A percentile compares a stretch with the other conserved stretches of the same genome.
phyloP scores from a whole-genome alignment of 495 filamentous ascomycete genomes.

The Copromyces sp. region DNA sequence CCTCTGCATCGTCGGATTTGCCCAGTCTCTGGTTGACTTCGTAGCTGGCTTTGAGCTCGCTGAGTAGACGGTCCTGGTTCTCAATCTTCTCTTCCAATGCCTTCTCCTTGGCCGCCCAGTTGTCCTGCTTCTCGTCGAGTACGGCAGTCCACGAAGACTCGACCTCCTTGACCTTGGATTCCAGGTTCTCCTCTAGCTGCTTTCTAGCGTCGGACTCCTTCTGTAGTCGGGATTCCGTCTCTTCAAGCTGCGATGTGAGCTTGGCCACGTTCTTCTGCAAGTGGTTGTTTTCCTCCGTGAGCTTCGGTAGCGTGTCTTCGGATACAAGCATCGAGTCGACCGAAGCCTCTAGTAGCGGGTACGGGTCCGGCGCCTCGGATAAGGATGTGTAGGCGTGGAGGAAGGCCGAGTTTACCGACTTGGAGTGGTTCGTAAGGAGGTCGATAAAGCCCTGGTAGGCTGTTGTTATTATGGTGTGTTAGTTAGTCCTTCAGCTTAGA shows the following conservation, averaged over 20 bases:
- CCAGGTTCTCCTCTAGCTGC: conserved; percentile 64
- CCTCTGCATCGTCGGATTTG: conserved; percentile 52
- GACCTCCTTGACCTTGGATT: conserved; percentile 70
- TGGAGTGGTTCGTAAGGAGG: conserved; percentile 85
- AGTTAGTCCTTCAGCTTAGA: conserved; percentile 6
- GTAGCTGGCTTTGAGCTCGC: conserved; percentile 92
- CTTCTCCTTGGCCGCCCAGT: conserved; percentile 93
- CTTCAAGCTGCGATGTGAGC: conserved; percentile 87
- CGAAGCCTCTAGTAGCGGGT: conserved; percentile 90
- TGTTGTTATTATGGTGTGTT: conserved; percentile 21
- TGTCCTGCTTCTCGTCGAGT: conserved; percentile 87
- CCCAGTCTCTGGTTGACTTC: conserved; percentile 90
- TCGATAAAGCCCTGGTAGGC: conserved; percentile 98
- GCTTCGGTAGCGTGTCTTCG: conserved; percentile 80
- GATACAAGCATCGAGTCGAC: conserved; percentile 85
- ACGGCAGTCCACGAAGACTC: conserved; percentile 87
- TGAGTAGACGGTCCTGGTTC: conserved; percentile 83
- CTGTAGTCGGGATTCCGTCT: conserved; percentile 65
- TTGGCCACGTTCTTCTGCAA: conserved; percentile 67
- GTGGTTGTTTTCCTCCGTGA: conserved; percentile 77
- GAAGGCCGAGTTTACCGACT: conserved; percentile 83
- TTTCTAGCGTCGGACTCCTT: conserved; percentile 61
- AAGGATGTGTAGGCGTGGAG: conserved; percentile 84
- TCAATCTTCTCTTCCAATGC: conserved; percentile 86
- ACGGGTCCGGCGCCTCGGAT: conserved; percentile 93